These are phyloP conservation scores for Grammothele lineata DNA, from an alignment of 768 basidiomycete genomes.

Conservation along the genomic window DNA sequence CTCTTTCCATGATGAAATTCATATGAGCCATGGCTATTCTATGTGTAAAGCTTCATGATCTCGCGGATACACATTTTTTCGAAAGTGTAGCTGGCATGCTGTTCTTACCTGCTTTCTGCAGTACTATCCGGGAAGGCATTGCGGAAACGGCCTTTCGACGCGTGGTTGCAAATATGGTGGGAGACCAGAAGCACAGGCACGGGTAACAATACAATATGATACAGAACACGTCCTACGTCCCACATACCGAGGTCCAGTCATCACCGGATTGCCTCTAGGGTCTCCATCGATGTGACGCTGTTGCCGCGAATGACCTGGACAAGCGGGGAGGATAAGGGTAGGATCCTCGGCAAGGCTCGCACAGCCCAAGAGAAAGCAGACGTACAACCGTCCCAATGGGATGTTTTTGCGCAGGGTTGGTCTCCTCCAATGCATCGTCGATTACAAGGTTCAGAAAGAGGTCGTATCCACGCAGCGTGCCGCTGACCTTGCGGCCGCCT, in stretches of 20 bases:
- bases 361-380: conserved; percentile 15
- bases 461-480: conserved; percentile 93
- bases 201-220: conserved; percentile 18
- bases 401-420: conserved; percentile 82
- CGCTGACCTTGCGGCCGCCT: conserved; percentile 93
- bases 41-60: too few relatives aligned
- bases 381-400: conserved; percentile 86
- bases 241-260: conserved; percentile 13
- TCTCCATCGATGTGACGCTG: conserved; percentile 95
- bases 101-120: too few relatives aligned
- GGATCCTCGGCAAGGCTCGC: background rate
- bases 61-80: too few relatives aligned
- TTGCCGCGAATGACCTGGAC: conserved; percentile 91
- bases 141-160: too few relatives aligned
- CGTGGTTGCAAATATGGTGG: too few relatives aligned
- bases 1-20: too few relatives aligned
- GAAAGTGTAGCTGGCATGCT: too few relatives aligned
- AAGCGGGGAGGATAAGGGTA: conserved; percentile 1
- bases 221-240: conserved; percentile 16
- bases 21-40: too few relatives aligned
- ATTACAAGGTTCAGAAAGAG: conserved; percentile 98
- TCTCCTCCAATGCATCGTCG: conserved; percentile 93
- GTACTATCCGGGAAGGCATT: too few relatives aligned
- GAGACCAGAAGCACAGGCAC: background rate
- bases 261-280: conserved; percentile 61